Base-by-base conservation (phyloP, 2,329 filamentous ascomycete genomes). In the Chaetomiaceae sp. region DNA sequence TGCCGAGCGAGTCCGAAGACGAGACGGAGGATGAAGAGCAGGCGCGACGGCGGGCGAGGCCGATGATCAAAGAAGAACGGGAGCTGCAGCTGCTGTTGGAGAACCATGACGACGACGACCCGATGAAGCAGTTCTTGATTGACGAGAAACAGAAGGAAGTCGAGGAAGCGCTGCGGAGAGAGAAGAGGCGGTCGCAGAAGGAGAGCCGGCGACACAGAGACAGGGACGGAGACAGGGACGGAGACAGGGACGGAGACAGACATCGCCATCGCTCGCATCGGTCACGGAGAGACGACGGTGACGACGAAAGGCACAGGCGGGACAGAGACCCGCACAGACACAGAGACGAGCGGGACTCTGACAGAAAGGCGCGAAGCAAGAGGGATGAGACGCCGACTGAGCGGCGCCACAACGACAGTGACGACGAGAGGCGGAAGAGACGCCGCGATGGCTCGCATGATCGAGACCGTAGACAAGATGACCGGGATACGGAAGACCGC, bases 101-200 rank as follows among this genome's bases (percentile, higher is more conserved):
- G 44, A 83, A 91, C 14, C 85, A 94, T 54, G 93, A 97, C 55
- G 90, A 96, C 19, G 91, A 97, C 51, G 93, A 98, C 64, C 93
- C 93, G 0, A 98, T 98, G 93, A 96, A 95, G 67, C 81, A 80
- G 30, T 96, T 87, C 58, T 63, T 97, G 53, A 81, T 96, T 42
- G 79, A 91, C 53, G 86, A 95, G 67, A 96, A 97, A 75, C 89
- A 86, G 66, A 88, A 88, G 62, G 88, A 95, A 63, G 78, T 95
- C 11, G 81, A 85, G 45, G 76, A 78, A 48, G 90, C 88, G 3
- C 66, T 86, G 56, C 72, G 73, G 53, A 75, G 67, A 56, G 62
- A 75, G 42, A 72, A 73, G 37, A 75, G 66, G 60, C 67, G 60
- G 56, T 70, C 72, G 47, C 70, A 75, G 12, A 75, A 70, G 57